Evolutionary conservation across 208 protist genomes (phyloP).

Genomic region (Novymonas esmeraldas): DNA sequence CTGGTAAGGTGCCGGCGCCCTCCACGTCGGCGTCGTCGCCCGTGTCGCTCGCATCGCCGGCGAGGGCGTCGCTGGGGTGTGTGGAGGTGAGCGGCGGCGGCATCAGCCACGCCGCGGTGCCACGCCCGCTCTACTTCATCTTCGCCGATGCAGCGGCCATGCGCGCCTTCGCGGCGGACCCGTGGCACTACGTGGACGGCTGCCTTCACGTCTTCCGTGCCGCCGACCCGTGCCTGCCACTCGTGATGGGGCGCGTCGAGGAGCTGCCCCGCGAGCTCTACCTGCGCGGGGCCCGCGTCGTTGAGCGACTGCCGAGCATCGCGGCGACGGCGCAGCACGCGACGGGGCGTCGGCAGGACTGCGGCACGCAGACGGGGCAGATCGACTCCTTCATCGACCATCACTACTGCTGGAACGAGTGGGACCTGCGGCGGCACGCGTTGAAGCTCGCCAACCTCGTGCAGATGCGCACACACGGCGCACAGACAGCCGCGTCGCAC

Average conservation of each 20-base stretch:
- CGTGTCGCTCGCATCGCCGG: too few species aligned
- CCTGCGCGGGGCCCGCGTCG: conserved; percentile 63
- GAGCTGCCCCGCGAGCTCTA: conserved; percentile 81
- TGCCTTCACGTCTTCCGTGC: conserved; percentile 41
- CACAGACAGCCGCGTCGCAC: conserved; percentile 87
- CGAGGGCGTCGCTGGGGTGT: conserved; percentile 38
- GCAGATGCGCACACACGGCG: conserved; percentile 85
- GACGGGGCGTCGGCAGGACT: conserved; percentile 23
- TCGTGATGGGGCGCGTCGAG: conserved; percentile 62
- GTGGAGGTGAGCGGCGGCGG: conserved; percentile 53
- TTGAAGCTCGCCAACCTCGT: conserved; percentile 91
- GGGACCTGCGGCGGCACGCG: conserved; percentile 90
- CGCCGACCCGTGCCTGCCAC: conserved; percentile 39
- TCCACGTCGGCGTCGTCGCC: not conserved
- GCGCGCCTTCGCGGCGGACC: conserved; percentile 49
- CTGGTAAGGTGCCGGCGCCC: conserved; percentile 25
- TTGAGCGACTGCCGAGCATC: conserved; percentile 21
- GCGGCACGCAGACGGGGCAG: conserved; percentile 86
- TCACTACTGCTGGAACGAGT: conserved; percentile 94
- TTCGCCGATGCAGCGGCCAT: conserved; percentile 49
- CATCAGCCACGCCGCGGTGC: conserved; percentile 20
- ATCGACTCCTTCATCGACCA: conserved; percentile 86
- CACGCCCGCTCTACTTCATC: conserved; percentile 43
- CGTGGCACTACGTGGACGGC: conserved; percentile 49
- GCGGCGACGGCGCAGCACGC: not conserved